Evolutionary conservation across 345 rosid species (phyloP), one percentile per base, ranked within the genome.

Genomic region (Camelina hispida): DNA sequence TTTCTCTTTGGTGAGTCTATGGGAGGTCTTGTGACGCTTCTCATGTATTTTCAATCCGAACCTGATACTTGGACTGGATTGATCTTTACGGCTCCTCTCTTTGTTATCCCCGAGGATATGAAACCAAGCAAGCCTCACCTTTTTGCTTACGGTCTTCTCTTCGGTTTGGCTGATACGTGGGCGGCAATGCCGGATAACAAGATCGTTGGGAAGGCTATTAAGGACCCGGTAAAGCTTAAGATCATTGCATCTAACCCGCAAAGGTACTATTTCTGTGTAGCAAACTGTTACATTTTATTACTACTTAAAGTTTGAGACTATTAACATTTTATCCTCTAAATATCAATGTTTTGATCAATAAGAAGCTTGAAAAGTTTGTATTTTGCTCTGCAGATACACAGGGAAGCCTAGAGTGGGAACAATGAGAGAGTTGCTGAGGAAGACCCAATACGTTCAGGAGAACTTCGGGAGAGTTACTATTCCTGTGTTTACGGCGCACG

Each of bases 121-220:
- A 90, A 89, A 50, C 99, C 97, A 3, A 91, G 96, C 63, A 91
- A 78, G 84, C 34, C 84, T 2, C 87, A 82, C 1, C 74, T 95
- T 48, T 88, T 90, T 62, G 69, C 84, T 62, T 95, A 91, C 38
- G 97, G 97, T 9, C 86, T 95, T 2, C 92, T 95, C 40, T 90
- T 95, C 34, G 97, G 99, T 1, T 14, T 83, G 5, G 99, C 99
- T 9, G 99, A 95, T 78, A 95, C 97, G 2, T 95, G 99, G 99
- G 97, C 99, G 0, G 80, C 88, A 4, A 88, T 95, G 92, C 97
- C 97, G 0, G 97, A 89, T 55, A 95, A 90, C 73, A 89, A 89
- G 30, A 85, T 88, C 93, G 93, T 88, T 2, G 96, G 92, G 0
- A 95, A 91, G 23, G 92, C 97, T n/a, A 87, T 91, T 28, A 88